Evolutionary conservation across 371 early-diverging fungal genomes (phyloP).

Genomic region (Sporodiniella umbellata): DNA sequence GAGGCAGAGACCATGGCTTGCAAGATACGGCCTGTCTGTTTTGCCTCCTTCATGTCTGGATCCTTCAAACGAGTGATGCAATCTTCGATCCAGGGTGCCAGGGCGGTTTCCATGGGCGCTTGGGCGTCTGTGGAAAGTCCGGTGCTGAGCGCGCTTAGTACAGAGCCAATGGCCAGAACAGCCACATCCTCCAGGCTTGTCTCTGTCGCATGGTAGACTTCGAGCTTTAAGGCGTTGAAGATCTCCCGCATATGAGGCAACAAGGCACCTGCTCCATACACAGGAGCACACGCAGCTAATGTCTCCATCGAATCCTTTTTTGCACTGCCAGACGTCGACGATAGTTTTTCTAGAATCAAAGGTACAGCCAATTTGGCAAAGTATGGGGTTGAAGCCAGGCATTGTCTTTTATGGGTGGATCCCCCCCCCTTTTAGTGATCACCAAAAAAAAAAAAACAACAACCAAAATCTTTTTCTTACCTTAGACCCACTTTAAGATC

Average conservation of each 20-base stretch:
- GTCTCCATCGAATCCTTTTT: slow-evolving; percentile 91
- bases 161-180: slow-evolving; percentile 52
- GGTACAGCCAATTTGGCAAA: slow-evolving; percentile 84
- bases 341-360: slow-evolving; percentile 84
- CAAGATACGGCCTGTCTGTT: slow-evolving; percentile 66
- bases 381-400: slow-evolving; percentile 66
- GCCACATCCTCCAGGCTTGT: slow-evolving; percentile 62
- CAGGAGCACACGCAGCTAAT: slow-evolving; percentile 72
- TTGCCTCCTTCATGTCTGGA: slow-evolving; percentile 71
- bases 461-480: slow-evolving; percentile 6
- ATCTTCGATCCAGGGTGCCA: slow-evolving; percentile 63
- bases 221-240: slow-evolving; percentile 66
- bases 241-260: slow-evolving; percentile 62
- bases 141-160: slow-evolving; percentile 55
- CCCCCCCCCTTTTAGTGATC: too few species aligned
- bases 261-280: slow-evolving; percentile 66
- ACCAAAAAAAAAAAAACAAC: background rate
- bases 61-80: slow-evolving; percentile 66
- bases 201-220: slow-evolving; percentile 70
- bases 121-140: slow-evolving; percentile 19
- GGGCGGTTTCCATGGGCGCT: slow-evolving; percentile 58
- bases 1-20: slow-evolving; percentile 65
- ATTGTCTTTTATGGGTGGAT: too few species aligned
- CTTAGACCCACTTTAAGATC: slow-evolving; percentile 79
- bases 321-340: slow-evolving; percentile 82